phyloP scores from a whole-genome alignment of 164 flowering plant genomes.

The Nymphaea colorata region DNA sequence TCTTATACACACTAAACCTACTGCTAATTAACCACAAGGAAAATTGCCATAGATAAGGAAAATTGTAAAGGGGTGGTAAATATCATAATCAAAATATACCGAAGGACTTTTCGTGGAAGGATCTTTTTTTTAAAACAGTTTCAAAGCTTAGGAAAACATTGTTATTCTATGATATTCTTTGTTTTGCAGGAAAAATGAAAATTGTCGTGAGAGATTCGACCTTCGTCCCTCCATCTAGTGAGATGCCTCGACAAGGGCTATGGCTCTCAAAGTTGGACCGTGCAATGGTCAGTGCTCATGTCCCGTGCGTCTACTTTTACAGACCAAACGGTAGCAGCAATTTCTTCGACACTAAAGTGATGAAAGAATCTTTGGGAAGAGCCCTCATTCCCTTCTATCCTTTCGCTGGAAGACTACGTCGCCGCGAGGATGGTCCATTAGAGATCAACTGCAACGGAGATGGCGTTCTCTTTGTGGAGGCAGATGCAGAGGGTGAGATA shows the following conservation, averaged over 20 bases:
- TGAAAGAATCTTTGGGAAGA: background rate
- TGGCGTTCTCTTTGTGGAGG: conserved; percentile 26
- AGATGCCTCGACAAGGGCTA: background rate
- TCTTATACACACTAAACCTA: too few relatives aligned
- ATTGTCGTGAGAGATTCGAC: too few relatives aligned
- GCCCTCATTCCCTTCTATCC: background rate
- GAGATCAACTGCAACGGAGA: conserved; percentile 2
- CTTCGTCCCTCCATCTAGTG: background rate
- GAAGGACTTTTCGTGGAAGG: too few relatives aligned
- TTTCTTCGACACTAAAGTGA: background rate
- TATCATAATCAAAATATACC: too few relatives aligned
- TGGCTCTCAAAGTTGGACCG: background rate
- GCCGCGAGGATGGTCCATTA: background rate
- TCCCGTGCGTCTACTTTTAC: background rate
- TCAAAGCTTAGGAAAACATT: too few relatives aligned
- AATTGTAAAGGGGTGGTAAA: too few relatives aligned
- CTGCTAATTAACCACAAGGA: too few relatives aligned
- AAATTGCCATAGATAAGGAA: too few relatives aligned
- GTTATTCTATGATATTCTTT: too few relatives aligned
- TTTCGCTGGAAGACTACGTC: background rate
- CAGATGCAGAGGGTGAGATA: conserved; percentile 25
- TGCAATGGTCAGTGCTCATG: background rate
- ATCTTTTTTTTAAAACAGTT: too few relatives aligned
- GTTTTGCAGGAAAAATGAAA: too few relatives aligned
- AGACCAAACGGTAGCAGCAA: background rate